Conservation (phyloP, 2,329 filamentous ascomycete species). For the Trichoderma breve region DNA sequence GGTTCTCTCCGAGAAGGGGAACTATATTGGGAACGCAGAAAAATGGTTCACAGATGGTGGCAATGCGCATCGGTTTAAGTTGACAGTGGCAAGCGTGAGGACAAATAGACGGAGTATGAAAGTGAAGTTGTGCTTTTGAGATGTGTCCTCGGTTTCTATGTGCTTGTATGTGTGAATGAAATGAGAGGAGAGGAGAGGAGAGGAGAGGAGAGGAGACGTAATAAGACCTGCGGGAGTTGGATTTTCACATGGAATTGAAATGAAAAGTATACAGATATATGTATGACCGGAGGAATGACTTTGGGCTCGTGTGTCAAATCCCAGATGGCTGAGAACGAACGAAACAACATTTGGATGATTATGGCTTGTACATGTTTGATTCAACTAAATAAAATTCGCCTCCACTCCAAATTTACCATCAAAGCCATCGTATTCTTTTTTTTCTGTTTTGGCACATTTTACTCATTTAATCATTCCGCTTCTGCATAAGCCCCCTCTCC, state of each 20-base stretch:
- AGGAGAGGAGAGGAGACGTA: no score
- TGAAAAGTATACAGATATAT: no score
- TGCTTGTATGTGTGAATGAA: not conserved
- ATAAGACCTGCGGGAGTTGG: no score
- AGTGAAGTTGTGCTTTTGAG: not conserved
- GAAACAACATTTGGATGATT: not conserved
- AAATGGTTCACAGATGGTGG: not conserved
- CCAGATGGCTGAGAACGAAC: not conserved
- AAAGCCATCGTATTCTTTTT: not conserved
- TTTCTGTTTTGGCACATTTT: not conserved
- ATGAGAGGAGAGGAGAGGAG: not conserved
- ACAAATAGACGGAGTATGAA: not conserved
- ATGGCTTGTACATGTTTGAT: not conserved
- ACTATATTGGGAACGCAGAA: not conserved
- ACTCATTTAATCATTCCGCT: not conserved
- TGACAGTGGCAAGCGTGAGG: not conserved
- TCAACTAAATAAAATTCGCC: not conserved
- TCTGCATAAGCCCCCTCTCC: constrained; percentile 19
- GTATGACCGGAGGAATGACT: no score
- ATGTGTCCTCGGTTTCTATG: not conserved
- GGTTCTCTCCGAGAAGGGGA: not conserved
- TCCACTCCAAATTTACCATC: not conserved
- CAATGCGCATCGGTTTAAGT: not conserved
- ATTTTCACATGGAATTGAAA: no score
- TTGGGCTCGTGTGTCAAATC: not conserved